A percentile compares a stretch with the other conserved stretches of the same genome.
These are phyloP conservation scores for Boletus barrowsii DNA, from an alignment of 768 basidiomycete genomes.

Conservation along the genomic window DNA sequence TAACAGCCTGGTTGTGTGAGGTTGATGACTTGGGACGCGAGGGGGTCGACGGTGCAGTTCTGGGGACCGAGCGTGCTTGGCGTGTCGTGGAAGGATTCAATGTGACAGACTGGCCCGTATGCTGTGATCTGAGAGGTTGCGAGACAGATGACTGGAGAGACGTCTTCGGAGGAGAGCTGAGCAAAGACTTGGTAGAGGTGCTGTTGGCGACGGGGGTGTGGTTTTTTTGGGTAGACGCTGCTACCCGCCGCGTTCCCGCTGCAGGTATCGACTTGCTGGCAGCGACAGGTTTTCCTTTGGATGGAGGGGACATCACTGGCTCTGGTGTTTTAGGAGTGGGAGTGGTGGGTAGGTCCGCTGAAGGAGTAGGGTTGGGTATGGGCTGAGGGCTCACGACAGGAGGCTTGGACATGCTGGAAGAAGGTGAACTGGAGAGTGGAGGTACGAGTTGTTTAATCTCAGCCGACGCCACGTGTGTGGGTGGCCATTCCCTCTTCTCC, in stretches of 20 bases:
- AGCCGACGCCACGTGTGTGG: conserved; percentile 37
- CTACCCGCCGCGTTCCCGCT: conserved; percentile 16
- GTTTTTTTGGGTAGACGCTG: conserved; percentile 30
- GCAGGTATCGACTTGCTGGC: conserved; percentile 23
- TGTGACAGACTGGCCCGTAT: conserved; percentile 40
- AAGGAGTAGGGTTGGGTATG: conserved; percentile 22
- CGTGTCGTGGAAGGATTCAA: conserved; percentile 33
- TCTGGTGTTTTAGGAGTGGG: conserved; percentile 23
- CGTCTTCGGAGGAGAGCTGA: conserved; percentile 27
- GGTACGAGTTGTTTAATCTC: conserved; percentile 35
- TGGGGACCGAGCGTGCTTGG: conserved; percentile 23
- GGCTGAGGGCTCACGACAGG: conserved; percentile 31
- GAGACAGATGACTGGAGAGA: conserved; percentile 36
- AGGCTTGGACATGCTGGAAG: conserved; percentile 16
- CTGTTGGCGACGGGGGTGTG: conserved; percentile 18
- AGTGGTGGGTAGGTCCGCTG: conserved; percentile 17
- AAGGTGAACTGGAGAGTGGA: conserved; percentile 36
- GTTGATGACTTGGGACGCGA: conserved; percentile 38
- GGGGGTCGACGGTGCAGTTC: conserved; percentile 31
- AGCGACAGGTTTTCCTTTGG: conserved; percentile 16
- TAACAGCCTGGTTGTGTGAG: conserved; percentile 13
- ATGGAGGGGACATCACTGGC: conserved; percentile 18
- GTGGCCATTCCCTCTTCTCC: conserved; percentile 80
- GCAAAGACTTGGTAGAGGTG: conserved; percentile 21
- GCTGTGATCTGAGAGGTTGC: conserved; percentile 36